Evolutionary conservation across 1,139 yeast species (phyloP).

Genomic region (Yarrowia galli): DNA sequence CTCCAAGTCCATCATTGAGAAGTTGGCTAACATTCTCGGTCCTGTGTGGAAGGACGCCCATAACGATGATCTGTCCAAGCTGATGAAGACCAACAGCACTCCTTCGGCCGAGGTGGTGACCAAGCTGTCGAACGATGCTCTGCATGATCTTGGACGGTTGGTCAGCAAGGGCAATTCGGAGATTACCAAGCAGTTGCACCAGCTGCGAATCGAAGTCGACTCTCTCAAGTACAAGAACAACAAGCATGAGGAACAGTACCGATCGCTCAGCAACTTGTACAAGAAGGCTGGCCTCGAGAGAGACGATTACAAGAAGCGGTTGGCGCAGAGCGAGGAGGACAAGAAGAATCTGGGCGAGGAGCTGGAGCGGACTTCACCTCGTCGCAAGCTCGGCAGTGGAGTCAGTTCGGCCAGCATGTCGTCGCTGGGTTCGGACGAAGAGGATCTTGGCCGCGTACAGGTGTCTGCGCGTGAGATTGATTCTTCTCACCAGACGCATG

Average conservation of each 20-base stretch:
- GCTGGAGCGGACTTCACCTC: background rate
- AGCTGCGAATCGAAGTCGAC: conserved; percentile 32
- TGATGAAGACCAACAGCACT: conserved; percentile 22
- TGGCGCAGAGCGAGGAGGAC: conserved; percentile 23
- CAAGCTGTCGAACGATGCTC: conserved; percentile 32
- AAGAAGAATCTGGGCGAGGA: background rate
- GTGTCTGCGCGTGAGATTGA: conserved; percentile 25
- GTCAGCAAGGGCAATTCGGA: conserved; percentile 34
- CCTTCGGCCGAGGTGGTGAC: conserved; percentile 31
- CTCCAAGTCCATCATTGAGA: conserved; percentile 30
- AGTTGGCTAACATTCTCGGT: conserved; percentile 27
- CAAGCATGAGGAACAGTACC: conserved; percentile 37
- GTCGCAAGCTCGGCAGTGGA: conserved; percentile 13
- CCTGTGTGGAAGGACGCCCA: conserved; percentile 28
- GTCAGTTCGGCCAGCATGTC: background rate
- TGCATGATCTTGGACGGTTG: conserved; percentile 20
- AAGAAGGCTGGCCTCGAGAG: conserved; percentile 32
- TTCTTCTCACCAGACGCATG: background rate
- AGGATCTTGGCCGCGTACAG: conserved; percentile 27
- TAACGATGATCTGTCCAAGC: background rate
- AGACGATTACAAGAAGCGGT: conserved; percentile 36
- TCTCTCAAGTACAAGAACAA: conserved; percentile 36
- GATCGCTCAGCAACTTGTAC: conserved; percentile 33
- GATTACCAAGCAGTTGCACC: conserved; percentile 34
- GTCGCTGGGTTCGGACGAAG: conserved; percentile 27